Base-by-base conservation (phyloP, 495 filamentous ascomycete species). In the Hypoxylon perforatum region DNA sequence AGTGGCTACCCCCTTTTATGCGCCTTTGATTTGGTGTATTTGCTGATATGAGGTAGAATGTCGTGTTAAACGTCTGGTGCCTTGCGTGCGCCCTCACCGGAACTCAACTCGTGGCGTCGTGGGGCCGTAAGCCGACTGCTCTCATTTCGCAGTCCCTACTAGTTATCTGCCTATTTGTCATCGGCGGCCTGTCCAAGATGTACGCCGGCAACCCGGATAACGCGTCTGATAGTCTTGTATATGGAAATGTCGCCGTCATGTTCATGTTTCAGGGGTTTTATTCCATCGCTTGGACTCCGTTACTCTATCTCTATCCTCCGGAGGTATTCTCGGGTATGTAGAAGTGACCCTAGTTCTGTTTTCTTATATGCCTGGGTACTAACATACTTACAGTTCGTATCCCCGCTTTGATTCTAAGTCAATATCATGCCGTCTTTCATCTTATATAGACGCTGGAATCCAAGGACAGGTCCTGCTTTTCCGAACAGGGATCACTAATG, bases 211-310 rank as follows among this genome's bases (percentile, higher is more conserved):
- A 80, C 23, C 79, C 80, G 0, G 50, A 55, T 9, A 62, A 55
- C 5, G 75, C 79, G 1, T 75, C 74, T 7, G 59, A 54, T 30
- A 67, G 69, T 36, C 53, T 81, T 5, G 69, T 83, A 8, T 83
- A 83, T 60, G 80, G 78, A 47, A 73, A 80, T 18, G 72, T 74
- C 15, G 72, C 69, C 10, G 69, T 72, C 46, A 74, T 74, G 69
- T 79, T 79, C 52, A 59, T 86, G 0, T 85, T 84, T 65, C 81
- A 84, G 48, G 82, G 80, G 0, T 80, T 79, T 41, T 85, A 84
- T 57, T 80, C 76, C 1, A 67, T 84, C 15, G 81, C 76, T 2
- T 83, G 76, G 79, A 85, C 82, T 22, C 82, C 82, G 28, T 63
- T 86, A 19, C 68, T 83, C 0, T 80, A 75, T 59, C 73, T 85